Evolutionary conservation across 2,329 filamentous ascomycete species (phyloP).

Genomic region (Botrytis cinerea): DNA sequence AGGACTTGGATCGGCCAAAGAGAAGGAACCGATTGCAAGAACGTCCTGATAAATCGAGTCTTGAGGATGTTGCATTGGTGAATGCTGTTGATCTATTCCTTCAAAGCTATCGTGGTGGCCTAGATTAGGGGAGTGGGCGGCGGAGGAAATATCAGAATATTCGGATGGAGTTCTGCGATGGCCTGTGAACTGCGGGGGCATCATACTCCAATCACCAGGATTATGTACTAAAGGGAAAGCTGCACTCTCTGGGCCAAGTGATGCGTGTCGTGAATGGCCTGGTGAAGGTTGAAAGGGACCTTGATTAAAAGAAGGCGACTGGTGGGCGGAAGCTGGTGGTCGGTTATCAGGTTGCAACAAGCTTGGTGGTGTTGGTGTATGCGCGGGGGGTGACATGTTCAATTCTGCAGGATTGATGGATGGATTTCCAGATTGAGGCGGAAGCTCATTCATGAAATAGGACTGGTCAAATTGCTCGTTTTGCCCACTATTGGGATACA

Average conservation of each 20-base stretch:
- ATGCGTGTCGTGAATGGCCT: conserved; percentile 41
- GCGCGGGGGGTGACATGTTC: conserved; percentile 50
- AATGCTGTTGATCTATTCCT: conserved; percentile 67
- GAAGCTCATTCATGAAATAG: conserved; percentile 57
- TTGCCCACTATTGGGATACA: conserved; percentile 59
- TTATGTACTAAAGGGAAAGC: conserved; percentile 54
- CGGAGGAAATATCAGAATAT: conserved; percentile 86
- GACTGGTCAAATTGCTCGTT: conserved; percentile 62
- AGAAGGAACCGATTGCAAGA: conserved; percentile 76
- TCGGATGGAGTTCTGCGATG: conserved; percentile 88
- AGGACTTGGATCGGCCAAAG: conserved; percentile 65
- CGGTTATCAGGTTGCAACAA: conserved; percentile 38
- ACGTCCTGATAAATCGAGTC: conserved; percentile 79
- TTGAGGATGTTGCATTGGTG: conserved; percentile 75
- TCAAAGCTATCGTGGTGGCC: conserved; percentile 80
- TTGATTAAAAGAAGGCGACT: conserved; percentile 40
- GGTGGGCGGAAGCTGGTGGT: conserved; percentile 42
- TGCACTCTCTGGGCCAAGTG: conserved; percentile 42
- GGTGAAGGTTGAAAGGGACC: conserved; percentile 40
- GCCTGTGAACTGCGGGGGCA: conserved; percentile 67
- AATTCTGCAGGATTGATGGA: conserved; percentile 50
- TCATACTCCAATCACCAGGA: conserved; percentile 58
- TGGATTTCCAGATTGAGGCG: conserved; percentile 46
- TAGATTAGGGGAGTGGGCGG: conserved; percentile 80
- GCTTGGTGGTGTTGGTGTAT: conserved; percentile 38